These are phyloP conservation scores for Linnemannia exigua DNA, from an alignment of 192 early-diverging fungal species.

Conservation along the genomic window DNA sequence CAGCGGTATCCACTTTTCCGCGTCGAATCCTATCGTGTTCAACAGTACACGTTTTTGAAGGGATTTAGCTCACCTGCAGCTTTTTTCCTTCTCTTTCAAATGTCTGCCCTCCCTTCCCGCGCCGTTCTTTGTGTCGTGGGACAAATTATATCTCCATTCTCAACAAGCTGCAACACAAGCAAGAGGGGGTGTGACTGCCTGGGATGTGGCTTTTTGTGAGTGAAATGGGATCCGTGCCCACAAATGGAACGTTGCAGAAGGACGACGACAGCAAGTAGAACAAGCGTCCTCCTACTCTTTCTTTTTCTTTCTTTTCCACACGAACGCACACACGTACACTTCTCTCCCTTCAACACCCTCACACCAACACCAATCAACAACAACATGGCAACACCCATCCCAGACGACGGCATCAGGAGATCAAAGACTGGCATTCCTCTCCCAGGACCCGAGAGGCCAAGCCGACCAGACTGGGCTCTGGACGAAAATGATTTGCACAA, in stretches of 20 bases:
- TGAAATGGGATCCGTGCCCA: neutral
- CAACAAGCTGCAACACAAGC: neutral
- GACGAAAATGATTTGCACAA: constrained; percentile 66
- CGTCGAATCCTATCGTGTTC: constrained; percentile 7
- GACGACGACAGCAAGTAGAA: neutral
- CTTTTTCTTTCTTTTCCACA: neutral
- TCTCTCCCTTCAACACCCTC: neutral
- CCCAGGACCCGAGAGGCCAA: constrained; percentile 54
- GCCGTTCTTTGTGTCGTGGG: neutral
- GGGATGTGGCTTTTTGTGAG: neutral
- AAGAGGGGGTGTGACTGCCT: neutral
- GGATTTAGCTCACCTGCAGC: neutral
- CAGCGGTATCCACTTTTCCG: neutral
- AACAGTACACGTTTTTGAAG: constrained; percentile 1
- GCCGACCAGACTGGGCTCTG: constrained; percentile 55
- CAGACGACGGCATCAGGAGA: constrained; percentile 49
- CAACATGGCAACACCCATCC: constrained; percentile 13
- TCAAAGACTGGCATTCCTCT: constrained; percentile 45
- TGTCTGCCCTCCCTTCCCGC: neutral
- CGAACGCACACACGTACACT: neutral
- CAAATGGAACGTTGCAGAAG: constrained; percentile 1
- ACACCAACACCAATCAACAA: neutral
- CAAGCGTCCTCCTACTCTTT: neutral
- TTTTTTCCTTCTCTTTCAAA: neutral
- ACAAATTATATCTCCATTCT: neutral